Evolutionary conservation across 2,329 filamentous ascomycete species (phyloP), one percentile per base, ranked within the genome.

Genomic region (Colletotrichum viniferum): DNA sequence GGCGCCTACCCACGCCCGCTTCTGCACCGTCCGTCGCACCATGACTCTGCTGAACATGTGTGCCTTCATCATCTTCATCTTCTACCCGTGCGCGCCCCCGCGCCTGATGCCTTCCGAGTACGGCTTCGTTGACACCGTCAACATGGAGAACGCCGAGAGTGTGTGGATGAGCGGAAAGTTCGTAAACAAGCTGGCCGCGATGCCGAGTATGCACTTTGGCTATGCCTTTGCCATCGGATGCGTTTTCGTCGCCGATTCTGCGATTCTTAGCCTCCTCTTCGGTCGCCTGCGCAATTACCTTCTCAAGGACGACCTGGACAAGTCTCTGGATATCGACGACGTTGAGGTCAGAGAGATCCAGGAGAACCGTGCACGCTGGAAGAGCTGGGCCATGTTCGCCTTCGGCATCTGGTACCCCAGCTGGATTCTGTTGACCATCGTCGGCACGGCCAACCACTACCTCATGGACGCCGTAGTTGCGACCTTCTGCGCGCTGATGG

Each of bases 381-480:
- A 82, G 78, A 52, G 77, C 43, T 77, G 80, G 72, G 36, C 73
- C 26, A 81, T 83, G 62, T 82, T 81, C 55, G 80, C 77, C 24
- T 64, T 89, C 18, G 89, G 90, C 34, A 73, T 91, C 21, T 82
- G 85, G 62, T 92, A 92, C 78, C 90, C 90, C 3, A 78, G 82
- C 7, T 87, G 89, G 79, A 90, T 92, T 67, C 79, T 92, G 64
- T 84, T 88, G 1, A 88, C 88, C 34, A 92, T 93, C 74, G 88
- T 93, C 32, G 88, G 90, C 18, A 92, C 91, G 0, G 91, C 90
- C 38, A 93, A 93, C 78, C 91, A 88, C 78, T 89, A 94, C 81
- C 88, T 93, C 62, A 86, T 94, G 6, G 93, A 94, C 82, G 92
- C 93, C 0, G 86, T 93, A 24, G 92, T 91, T 2, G 92, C 92